phyloP scores from a whole-genome alignment of 257 asterid species.

The Forsythia viridissima region DNA sequence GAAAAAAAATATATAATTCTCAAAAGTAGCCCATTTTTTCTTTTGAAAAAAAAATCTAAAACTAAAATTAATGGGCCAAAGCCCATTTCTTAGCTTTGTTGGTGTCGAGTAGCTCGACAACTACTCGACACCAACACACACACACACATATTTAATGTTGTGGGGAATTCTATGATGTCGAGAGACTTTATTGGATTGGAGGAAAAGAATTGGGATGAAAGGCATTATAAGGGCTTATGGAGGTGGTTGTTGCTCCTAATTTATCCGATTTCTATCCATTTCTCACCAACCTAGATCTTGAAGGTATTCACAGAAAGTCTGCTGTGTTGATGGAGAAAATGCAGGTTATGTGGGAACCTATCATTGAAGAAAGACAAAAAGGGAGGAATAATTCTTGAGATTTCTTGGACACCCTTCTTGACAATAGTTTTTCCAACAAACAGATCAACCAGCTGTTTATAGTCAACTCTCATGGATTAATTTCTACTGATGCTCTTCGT shows the following conservation, averaged over 20 bases:
- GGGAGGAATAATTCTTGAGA: background rate
- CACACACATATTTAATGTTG: background rate
- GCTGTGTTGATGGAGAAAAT: background rate
- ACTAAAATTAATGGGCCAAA: too few species aligned
- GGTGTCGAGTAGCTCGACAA: too few species aligned
- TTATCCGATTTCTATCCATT: constrained; percentile 17
- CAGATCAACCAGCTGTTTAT: background rate
- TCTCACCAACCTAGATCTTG: constrained; percentile 9
- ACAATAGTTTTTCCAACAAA: background rate
- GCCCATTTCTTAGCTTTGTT: too few species aligned
- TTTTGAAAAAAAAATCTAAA: too few species aligned
- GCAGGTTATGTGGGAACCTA: constrained; percentile 4
- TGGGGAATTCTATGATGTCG: constrained; percentile 14
- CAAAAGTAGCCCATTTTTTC: too few species aligned
- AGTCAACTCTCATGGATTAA: background rate
- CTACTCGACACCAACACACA: too few species aligned
- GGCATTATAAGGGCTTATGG: constrained; percentile 11
- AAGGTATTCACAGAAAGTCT: constrained; percentile 4
- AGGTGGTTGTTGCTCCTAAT: background rate
- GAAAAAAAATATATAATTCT: too few species aligned
- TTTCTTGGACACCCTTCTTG: constrained; percentile 20
- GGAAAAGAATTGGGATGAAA: constrained; percentile 16
- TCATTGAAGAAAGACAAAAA: constrained; percentile 17
- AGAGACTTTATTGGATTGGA: constrained; percentile 14
- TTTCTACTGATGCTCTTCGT: too few species aligned